A percentile compares a stretch with the other conserved stretches of the same genome.
Evolutionary conservation across 176 grass and related monocot species (phyloP).

Genomic region (Pontederia paniculata): DNA sequence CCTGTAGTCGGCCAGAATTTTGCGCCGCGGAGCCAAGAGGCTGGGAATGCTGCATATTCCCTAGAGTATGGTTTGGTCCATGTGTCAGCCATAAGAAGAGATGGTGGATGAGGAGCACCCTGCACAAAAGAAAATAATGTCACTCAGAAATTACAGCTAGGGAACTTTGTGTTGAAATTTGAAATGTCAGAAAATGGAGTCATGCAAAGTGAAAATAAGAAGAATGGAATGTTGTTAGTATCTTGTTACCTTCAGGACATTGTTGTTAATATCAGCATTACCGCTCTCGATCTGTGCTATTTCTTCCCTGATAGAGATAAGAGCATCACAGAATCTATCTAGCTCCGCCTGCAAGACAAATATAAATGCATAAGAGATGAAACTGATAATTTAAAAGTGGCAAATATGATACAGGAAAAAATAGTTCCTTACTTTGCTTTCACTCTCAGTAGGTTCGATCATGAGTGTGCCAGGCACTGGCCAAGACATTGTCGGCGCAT

Average conservation of each 20-base stretch:
- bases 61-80: slow-evolving; percentile 88
- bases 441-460: slow-evolving; percentile 97
- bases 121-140: slow-evolving; percentile 3
- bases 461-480: slow-evolving; percentile 97
- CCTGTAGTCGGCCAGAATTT: slow-evolving; percentile 99
- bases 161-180: neutral
- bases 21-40: slow-evolving; percentile 72
- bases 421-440: slow-evolving; percentile 56
- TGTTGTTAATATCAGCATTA: slow-evolving; percentile 72
- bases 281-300: slow-evolving; percentile 78
- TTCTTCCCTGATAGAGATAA: slow-evolving; percentile 94
- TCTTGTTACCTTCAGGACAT: slow-evolving; percentile 76
- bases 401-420: neutral
- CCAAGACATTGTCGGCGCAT: slow-evolving; percentile 97
- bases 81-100: slow-evolving; percentile 69
- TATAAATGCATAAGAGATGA: slow-evolving; percentile 12
- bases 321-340: slow-evolving; percentile 93
- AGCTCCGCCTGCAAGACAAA: slow-evolving; percentile 54
- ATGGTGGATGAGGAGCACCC: slow-evolving; percentile 88
- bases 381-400: neutral
- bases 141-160: neutral
- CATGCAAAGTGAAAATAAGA: neutral
- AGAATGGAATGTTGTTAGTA: neutral
- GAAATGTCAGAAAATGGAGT: no score
- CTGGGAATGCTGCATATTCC: slow-evolving; percentile 89